Evolutionary conservation across 2,329 filamentous ascomycete genomes (phyloP), one percentile per base, ranked within the genome.

Genomic region (Microsporum ferrugineum): DNA sequence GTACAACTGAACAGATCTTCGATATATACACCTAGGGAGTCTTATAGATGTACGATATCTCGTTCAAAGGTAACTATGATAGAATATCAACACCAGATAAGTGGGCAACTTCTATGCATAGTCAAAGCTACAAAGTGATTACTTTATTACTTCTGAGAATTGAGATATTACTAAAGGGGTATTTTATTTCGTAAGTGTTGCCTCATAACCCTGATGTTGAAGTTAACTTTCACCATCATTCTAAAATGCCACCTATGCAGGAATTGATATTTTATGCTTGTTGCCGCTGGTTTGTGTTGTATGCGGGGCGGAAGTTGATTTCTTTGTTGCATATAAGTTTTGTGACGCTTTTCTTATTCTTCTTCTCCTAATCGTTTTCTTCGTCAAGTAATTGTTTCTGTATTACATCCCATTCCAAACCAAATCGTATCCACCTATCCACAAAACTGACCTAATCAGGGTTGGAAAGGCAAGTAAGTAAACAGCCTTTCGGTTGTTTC

Each of bases 341-440:
- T 33, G 27, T 53, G 49, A 31, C 5, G n/a, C 31, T 31, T 34
- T 53, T 53, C 31, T 53, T 29, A 10, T 51, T 51, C 23, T 29
- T 53, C 49, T 53, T 53, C 49, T 53, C 27, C 27, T 53, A 53
- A 33, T 53, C 49, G 12, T 27, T 34, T 31, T 34, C 49, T 33
- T 53, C 49, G 12, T 53, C 49, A 53, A 43, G 39, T 43, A 7
- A 53, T 53, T 53, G 49, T 53, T 33, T 53, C 49, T 53, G 49
- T 53, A 53, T 33, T 53, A 53, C 49, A 53, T 53, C 49, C 43
- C 49, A 27, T 53, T 53, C 49, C 49, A 53, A 34, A 31, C 49
- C 31, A 23, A 53, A 53, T 34, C 49, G 27, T 33, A 14, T n/a
- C 49, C 31, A 34, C 29, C n/a, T 49, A 43, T 43, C 39, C 45